A percentile compares a stretch with the other conserved stretches of the same genome.
Conservation (phyloP, 441 rosid species). For the Pelargonium hybrid region DNA sequence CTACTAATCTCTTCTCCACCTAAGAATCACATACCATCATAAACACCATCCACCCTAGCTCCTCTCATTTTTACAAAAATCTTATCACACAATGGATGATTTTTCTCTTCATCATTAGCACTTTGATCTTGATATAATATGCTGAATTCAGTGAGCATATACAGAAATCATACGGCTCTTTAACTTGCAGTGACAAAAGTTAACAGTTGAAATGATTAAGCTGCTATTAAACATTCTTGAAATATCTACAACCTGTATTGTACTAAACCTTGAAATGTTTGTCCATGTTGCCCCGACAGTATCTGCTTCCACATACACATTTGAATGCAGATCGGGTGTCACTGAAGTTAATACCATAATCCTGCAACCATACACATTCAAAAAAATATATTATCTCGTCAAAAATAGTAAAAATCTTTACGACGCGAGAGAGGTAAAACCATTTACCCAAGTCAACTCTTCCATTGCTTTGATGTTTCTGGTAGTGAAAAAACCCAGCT, state of each 20-base stretch:
- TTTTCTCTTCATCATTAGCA: too few species aligned
- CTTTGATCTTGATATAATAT: too few species aligned
- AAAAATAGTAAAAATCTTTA: neutral
- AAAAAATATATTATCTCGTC: neutral
- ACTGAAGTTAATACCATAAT: neutral
- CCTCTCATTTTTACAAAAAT: too few species aligned
- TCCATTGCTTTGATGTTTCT: constrained; percentile 13
- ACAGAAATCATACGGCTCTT: neutral
- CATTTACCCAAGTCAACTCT: constrained; percentile 11
- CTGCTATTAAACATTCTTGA: neutral
- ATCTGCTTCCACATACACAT: neutral
- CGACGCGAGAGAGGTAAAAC: neutral
- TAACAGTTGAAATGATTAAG: neutral
- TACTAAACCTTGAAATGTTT: neutral
- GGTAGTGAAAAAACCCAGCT: neutral
- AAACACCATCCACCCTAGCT: too few species aligned
- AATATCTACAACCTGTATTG: neutral
- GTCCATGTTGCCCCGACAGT: constrained; percentile 1
- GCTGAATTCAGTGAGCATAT: too few species aligned
- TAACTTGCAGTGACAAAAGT: neutral
- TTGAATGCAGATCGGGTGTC: neutral
- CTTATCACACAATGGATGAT: too few species aligned
- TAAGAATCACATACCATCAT: too few species aligned
- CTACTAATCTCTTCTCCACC: too few species aligned
- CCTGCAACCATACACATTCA: neutral